phyloP scores from a whole-genome alignment of 306 rosid genomes.

The Pyrus communis region DNA sequence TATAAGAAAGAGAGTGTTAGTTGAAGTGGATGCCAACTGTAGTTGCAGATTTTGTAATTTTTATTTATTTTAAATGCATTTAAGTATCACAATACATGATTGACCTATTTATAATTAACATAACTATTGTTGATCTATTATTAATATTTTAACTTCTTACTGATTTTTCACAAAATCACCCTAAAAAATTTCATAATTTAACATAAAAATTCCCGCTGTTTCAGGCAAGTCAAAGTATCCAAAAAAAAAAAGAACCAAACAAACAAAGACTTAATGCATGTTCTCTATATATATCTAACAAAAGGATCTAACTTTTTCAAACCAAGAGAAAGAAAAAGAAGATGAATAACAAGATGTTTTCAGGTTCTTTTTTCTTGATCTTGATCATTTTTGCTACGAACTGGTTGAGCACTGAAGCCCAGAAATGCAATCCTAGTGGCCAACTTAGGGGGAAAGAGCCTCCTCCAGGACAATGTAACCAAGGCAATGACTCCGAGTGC shows the following conservation, averaged over 20 bases:
- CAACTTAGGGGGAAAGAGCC: conserved; percentile 7
- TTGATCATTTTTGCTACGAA: not conserved
- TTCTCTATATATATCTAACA: not conserved
- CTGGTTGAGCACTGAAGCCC: conserved; percentile 1
- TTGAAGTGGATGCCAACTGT: too few relatives aligned
- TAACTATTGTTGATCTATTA: too few relatives aligned
- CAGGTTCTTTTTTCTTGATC: not conserved
- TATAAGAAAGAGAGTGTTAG: too few relatives aligned
- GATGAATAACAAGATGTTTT: not conserved
- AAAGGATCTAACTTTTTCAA: not conserved
- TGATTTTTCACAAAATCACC: too few relatives aligned
- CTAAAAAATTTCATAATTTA: too few relatives aligned
- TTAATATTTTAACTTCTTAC: too few relatives aligned
- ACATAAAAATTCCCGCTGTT: not conserved
- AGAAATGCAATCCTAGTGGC: conserved; percentile 14
- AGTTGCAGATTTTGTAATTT: too few relatives aligned
- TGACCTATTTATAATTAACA: too few relatives aligned
- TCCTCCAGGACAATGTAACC: conserved; percentile 28
- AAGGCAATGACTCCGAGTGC: conserved; percentile 29
- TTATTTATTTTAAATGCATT: too few relatives aligned
- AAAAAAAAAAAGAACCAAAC: too few relatives aligned
- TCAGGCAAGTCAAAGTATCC: too few relatives aligned
- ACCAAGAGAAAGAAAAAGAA: not conserved
- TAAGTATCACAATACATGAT: too few relatives aligned
- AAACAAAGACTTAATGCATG: not conserved